Base-by-base conservation (phyloP, 345 rosid species). In the Arabidopsis suecica region DNA sequence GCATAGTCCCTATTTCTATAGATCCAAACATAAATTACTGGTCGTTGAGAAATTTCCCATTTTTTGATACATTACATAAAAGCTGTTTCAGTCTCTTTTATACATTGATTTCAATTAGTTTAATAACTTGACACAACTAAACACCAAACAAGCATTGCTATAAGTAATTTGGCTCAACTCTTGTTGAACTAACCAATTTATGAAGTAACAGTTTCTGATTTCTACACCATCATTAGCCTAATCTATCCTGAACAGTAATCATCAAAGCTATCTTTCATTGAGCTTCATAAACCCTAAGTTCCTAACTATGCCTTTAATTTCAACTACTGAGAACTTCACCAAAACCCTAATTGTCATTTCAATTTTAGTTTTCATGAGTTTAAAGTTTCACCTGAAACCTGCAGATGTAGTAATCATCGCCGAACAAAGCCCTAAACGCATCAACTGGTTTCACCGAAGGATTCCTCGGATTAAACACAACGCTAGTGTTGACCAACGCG, bases 391-490 rank as follows among this genome's bases (percentile, higher is more conserved):
- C 91, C 96, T 90, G 96, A 80, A 88, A 90, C 86, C 88, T 84
- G 89, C 96, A 88, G 47, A 85, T 36, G 25, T 90, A 90, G 77
- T 61, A 84, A 69, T 90, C 93, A 38, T 90, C 90, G 5, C 96
- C 96, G 18, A 83, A 85, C 74, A 78, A 14, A 48, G 80, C 84
- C 72, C 82, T 85, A 3, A 78, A 10, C 2, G 62, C 36, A 42
- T 86, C 88, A 7, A 90, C 61, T 53, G 86, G 82, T 62, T 82
- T 86, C 63, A 18, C 54, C 32, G 36, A 40, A 7, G 88, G 91
- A 50, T 86, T 75, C 74, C 91, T 84, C 4, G 89, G 88, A 25
- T n/a, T 34, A 34, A 80, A 84, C 1, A 42, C 81, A 16, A 88
- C 84, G 66, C 90, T 84, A 28, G 79, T 73, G 56, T 88, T 90